A percentile compares a stretch with the other conserved stretches of the same genome.
Evolutionary conservation across 2,329 filamentous ascomycete species (phyloP).

Genomic region (Juglanconis sp.): DNA sequence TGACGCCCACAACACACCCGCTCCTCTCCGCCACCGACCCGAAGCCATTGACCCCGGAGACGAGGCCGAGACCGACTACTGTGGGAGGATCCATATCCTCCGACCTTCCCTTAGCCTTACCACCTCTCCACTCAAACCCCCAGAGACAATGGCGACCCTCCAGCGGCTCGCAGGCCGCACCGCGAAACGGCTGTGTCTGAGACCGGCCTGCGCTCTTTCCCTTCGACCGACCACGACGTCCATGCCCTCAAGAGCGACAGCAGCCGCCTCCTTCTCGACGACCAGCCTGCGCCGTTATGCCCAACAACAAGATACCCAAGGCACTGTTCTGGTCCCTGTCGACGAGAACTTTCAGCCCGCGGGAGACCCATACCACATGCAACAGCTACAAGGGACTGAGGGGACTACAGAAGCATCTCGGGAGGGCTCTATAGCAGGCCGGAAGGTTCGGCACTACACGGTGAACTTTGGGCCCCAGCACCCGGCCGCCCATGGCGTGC

Average conservation of each 20-base stretch:
- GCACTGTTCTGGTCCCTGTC: conserved; percentile 62
- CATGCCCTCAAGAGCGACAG: conserved; percentile 25
- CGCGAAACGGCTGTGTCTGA: conserved; percentile 64
- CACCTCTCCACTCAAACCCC: conserved; percentile 26
- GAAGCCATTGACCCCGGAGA: conserved; percentile 29
- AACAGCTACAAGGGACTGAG: conserved; percentile 39
- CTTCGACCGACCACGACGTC: conserved; percentile 21
- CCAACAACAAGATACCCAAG: conserved; percentile 47
- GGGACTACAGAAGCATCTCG: conserved; percentile 42
- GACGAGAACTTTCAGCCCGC: conserved; percentile 59
- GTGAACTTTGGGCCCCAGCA: conserved; percentile 99
- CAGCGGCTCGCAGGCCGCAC: conserved; percentile 70
- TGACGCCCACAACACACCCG: conserved; percentile 13
- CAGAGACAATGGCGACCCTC: conserved; percentile 65
- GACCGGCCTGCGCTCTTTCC: conserved; percentile 31
- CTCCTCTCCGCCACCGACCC: conserved; percentile 1
- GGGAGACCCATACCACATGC: conserved; percentile 44
- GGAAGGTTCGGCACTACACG: conserved; percentile 97
- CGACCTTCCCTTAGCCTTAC: conserved; percentile 18
- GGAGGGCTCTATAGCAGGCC: conserved; percentile 51
- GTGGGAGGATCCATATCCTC: conserved; percentile 21
- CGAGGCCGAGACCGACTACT: conserved; percentile 23
- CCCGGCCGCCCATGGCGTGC: conserved; percentile 95
- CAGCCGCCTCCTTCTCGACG: conserved; percentile 54
- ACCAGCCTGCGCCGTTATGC: conserved; percentile 62